Base-by-base conservation (phyloP, 2,329 filamentous ascomycete species). In the Trichoderma atrobrunneum region DNA sequence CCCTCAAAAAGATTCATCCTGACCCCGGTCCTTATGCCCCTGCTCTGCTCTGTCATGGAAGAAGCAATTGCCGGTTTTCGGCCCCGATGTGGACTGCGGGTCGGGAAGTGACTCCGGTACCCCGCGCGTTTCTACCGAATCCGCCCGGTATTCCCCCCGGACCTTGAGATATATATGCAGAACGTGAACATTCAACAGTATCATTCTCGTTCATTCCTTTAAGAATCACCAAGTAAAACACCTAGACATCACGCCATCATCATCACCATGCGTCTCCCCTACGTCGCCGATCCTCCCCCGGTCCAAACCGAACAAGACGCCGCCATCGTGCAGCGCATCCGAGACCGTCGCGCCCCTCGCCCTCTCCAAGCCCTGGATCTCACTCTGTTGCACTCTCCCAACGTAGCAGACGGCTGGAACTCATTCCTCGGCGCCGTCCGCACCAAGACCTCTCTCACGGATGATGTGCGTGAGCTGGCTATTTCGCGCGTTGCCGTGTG, bases 401-500 rank as follows among this genome's bases (percentile, higher is more conserved):
- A 90, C 21, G 87, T 95, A 2, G 92, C 93, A 18, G 90, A 93
- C 81, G 93, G 93, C 67, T 93, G 91, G 90, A 93, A 92, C 83
- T 82, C 84, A 14, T 91, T 93, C 79, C 85, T 93, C 12, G 90
- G 90, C 72, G 88, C 89, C 30, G 80, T 91, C 39, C 87, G 89
- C 74, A 89, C 87, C 56, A 82, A 82, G 74, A 87, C 88, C 28
- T 79, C 77, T 5, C 77, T 91, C 7, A 70, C 81, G 5, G 86
- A 84, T 63, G 85, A 88, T 76, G 78, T 94, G 68, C 90, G 92
- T 75, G 93, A 97, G 84, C 85, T 95, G 21, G 91, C 92, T 75
- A 95, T 97, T 76, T 93, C 90, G 77, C 88, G 93, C 63, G 92
- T 97, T 16, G 94, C 94, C 14, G 90, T 92, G 18, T 87, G 93